Evolutionary conservation across 768 basidiomycete species (phyloP), one percentile per base, ranked within the genome.

Genomic region (Macrolepiota albuminosa): DNA sequence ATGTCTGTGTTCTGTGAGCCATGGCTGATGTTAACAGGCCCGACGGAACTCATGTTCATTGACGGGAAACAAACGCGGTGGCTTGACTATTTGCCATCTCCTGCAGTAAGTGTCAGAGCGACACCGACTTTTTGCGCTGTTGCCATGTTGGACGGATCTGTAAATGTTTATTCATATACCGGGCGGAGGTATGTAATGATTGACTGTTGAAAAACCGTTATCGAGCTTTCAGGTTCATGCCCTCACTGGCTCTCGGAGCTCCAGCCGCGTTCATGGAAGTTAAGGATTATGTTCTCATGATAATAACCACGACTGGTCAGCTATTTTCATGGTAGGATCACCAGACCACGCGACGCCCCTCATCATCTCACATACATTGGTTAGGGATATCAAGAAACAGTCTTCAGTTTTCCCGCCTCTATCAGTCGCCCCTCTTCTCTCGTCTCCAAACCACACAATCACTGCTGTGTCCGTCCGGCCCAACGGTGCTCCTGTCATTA

Each of bases 21-120:
- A 31, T 47, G 48, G 9, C 33, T 55, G 14, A 62, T 11, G 47
- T 37, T 56, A 37, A 8, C 59, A 86, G 88, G 81, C n/a, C 77
- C 80, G 4, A 81, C 83, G 18, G 93, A 94, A 66, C 79, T 98
- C 16, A 73, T 82, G 6, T 85, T 85, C 60, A 73, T 83, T 56
- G 82, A 76, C 66, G 80, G 82, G 37, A 86, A 85, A 73, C 83
- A 87, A 60, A 88, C 85, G 11, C 85, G 89, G 56, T 98, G 95
- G 94, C 72, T 95, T 47, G 95, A 98, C 72, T 98, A 91, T 72
- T 67, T 96, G 8, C 85, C 90, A 1, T 84, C 82, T 2, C 86
- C 89, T 29, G 85, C 84, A n/a, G 70, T 95, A 16, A 75, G 79
- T 1, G 67, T 91, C 51, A 84, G 85, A 5, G 86, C 86, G 0